Percentiles rank a stretch among this genome's conserved stretches.
phyloP scores from a whole-genome alignment of 345 rosid species.

The Combretum micranthum region DNA sequence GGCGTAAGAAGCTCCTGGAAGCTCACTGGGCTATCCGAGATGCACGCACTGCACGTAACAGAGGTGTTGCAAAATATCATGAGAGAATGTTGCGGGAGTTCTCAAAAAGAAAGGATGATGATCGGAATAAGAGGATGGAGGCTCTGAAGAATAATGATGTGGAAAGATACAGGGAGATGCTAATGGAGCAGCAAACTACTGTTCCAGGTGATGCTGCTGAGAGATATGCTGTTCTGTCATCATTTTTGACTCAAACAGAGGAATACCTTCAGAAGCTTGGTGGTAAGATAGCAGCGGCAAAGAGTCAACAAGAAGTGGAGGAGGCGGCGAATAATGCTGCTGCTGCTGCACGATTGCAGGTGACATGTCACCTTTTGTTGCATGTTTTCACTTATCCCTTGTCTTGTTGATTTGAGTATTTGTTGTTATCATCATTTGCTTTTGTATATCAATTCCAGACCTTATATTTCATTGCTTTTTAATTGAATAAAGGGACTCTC shows the following conservation, averaged over 20 bases:
- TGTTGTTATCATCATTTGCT: background rate
- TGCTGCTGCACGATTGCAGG: conserved; percentile 89
- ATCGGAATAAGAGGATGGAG: conserved; percentile 94
- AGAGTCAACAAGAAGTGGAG: conserved; percentile 96
- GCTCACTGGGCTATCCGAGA: conserved; percentile 98
- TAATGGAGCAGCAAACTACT: conserved; percentile 94
- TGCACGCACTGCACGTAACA: conserved; percentile 94
- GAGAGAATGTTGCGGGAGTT: conserved; percentile 94
- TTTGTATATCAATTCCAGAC: conserved; percentile 13
- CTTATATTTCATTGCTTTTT: conserved; percentile 10
- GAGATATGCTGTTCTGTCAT: conserved; percentile 91
- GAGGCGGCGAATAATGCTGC: conserved; percentile 98
- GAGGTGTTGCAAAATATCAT: conserved; percentile 99
- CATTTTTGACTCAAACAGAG: conserved; percentile 97
- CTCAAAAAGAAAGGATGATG: conserved; percentile 94
- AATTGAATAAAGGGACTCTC: conserved; percentile 73
- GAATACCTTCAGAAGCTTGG: conserved; percentile 93
- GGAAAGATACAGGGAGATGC: conserved; percentile 98
- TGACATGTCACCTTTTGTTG: conserved; percentile 13
- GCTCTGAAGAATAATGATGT: conserved; percentile 99
- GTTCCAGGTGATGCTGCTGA: conserved; percentile 90
- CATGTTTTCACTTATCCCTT: background rate
- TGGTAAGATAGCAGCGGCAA: conserved; percentile 85
- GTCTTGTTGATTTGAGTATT: background rate
- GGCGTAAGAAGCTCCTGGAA: conserved; percentile 99